Conservation (phyloP, 2,329 filamentous ascomycete species). For the Trichocomaceae sp. region DNA sequence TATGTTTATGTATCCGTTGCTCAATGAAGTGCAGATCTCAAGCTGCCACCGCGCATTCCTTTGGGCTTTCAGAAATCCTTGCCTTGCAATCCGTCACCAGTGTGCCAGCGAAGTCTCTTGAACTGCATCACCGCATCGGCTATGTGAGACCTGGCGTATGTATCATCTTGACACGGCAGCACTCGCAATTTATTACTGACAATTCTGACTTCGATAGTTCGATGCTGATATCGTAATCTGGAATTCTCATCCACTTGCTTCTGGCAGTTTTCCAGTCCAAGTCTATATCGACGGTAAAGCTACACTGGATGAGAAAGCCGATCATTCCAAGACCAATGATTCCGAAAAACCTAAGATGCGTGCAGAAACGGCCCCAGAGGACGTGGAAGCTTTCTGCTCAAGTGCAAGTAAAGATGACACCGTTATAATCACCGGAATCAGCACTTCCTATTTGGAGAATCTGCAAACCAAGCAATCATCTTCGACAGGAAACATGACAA, state of each 20-base stretch:
- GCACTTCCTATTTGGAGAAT: slow-evolving; percentile 28
- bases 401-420: slow-evolving; percentile 20
- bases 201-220: slow-evolving; percentile 24
- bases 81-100: slow-evolving; percentile 54
- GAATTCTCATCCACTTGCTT: slow-evolving; percentile 57
- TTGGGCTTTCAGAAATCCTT: slow-evolving; percentile 55
- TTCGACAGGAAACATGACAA: slow-evolving; percentile 31
- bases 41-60: slow-evolving; percentile 45
- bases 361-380: slow-evolving; percentile 16
- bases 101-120: slow-evolving; percentile 53
- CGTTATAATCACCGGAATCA: slow-evolving; percentile 23
- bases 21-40: slow-evolving; percentile 34
- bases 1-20: background rate
- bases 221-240: slow-evolving; percentile 58
- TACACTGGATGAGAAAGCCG: slow-evolving; percentile 23
- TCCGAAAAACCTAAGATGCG: slow-evolving; percentile 20
- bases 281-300: slow-evolving; percentile 58
- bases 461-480: background rate
- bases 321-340: background rate
- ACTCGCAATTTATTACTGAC: background rate
- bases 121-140: slow-evolving; percentile 52
- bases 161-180: background rate
- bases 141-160: slow-evolving; percentile 51
- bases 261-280: slow-evolving; percentile 54
- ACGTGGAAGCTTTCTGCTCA: slow-evolving; percentile 17